Evolutionary conservation across 768 basidiomycete species (phyloP), one percentile per base, ranked within the genome.

Genomic region (Agaricus blazei): DNA sequence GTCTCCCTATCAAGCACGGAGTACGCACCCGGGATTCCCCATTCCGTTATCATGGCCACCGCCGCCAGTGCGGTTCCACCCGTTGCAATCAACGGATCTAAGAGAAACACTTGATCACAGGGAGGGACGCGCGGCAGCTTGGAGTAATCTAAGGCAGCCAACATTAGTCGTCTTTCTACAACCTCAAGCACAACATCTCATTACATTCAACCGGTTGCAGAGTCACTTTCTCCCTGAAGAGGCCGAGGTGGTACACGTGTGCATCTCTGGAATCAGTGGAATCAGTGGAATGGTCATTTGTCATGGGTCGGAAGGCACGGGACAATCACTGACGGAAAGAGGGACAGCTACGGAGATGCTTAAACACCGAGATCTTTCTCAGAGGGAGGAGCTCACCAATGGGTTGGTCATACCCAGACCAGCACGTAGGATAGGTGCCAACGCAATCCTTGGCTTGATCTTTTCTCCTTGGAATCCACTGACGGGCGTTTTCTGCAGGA

Each of bases 401-500:
- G 90, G 91, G 62, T 96, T 92, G 0, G 88, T 82, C 93, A 98
- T 95, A 15, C 93, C 93, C 59, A 95, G 72, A 4, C 96, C 96
- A 29, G 96, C 96, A 38, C 96, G 84, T 54, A 98, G 75, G 63
- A 98, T 92, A 40, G 96, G 96, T 2, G 91, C 87, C 52, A 98
- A 70, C 4, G 92, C 96, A 51, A 98, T 80, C 45, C 82, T 79
- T 7, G 87, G 81, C 61, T 86, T 88, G 68, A 98, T 79, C 26
- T 66, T 69, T 3, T 83, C 82, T 24, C 95, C 96, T 15, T 76
- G 86, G 72, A 93, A 98, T 2, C 82, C 68, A 2, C 81, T 85
- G 14, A 98, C 75, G 1, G 96, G 95, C 0, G 91, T 87, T 75
- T 84, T 68, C 91, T 90, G 60, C n/a, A 29, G 15, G 51, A 48